Percentiles rank a stretch among this genome's conserved stretches.
Evolutionary conservation across 2,329 filamentous ascomycete genomes (phyloP).

Genomic region (Colletotrichum sp.): DNA sequence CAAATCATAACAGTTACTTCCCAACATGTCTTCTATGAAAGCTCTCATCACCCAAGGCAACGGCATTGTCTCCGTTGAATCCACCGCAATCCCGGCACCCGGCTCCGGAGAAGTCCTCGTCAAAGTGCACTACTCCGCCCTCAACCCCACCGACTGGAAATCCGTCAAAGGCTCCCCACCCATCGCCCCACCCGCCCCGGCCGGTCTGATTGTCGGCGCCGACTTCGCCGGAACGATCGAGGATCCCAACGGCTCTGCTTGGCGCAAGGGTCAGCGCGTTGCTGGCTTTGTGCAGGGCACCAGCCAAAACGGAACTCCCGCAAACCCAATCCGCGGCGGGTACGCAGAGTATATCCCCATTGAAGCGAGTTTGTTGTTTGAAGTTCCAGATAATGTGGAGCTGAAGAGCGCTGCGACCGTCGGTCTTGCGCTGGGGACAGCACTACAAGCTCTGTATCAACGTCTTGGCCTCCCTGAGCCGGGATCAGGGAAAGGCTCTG

Average conservation of each 20-base stretch:
- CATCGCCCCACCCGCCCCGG: slow-evolving; percentile 5
- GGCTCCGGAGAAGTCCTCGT: slow-evolving; percentile 35
- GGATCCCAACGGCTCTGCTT: slow-evolving; percentile 31
- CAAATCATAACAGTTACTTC: neutral
- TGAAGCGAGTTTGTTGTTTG: neutral
- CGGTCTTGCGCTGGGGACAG: neutral
- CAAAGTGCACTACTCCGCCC: slow-evolving; percentile 32
- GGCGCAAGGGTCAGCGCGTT: slow-evolving; percentile 34
- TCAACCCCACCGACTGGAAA: slow-evolving; percentile 40
- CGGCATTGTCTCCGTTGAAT: slow-evolving; percentile 28
- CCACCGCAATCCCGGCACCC: slow-evolving; percentile 29
- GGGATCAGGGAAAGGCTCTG: neutral
- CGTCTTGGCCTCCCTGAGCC: neutral
- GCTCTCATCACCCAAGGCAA: slow-evolving; percentile 37
- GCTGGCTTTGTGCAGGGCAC: slow-evolving; percentile 35
- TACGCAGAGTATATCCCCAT: neutral
- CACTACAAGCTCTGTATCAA: neutral
- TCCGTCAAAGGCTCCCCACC: neutral
- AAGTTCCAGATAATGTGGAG: neutral
- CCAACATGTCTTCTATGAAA: neutral
- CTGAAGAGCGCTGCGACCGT: neutral
- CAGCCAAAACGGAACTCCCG: neutral
- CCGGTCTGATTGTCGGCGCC: slow-evolving; percentile 33
- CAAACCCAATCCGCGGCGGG: neutral
- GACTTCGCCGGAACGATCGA: slow-evolving; percentile 36